These are phyloP conservation scores for Yamadazyma pseudoaaseri DNA, from an alignment of 1,139 yeast species.

Conservation along the genomic window DNA sequence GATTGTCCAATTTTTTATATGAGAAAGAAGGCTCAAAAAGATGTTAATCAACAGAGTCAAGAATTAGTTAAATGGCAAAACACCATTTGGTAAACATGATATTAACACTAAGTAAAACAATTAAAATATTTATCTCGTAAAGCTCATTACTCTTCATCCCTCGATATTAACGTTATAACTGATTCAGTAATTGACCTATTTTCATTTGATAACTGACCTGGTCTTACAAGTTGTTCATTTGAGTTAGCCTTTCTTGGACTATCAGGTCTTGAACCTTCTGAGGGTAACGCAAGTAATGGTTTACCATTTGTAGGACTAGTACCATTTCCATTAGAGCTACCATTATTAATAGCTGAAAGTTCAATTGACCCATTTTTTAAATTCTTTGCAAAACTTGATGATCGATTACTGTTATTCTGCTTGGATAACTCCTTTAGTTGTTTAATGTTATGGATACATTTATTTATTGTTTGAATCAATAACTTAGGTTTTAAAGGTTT, in stretches of 20 bases:
- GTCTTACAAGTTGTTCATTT: slow-evolving; percentile 27
- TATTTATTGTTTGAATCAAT: slow-evolving; percentile 78
- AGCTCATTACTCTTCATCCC: slow-evolving; percentile 2
- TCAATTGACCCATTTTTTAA: slow-evolving; percentile 39
- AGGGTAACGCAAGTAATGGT: slow-evolving; percentile 6
- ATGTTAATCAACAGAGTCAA: slow-evolving; percentile 62
- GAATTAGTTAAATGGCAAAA: slow-evolving; percentile 75
- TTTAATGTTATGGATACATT: slow-evolving; percentile 71
- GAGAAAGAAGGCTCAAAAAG: slow-evolving; percentile 95
- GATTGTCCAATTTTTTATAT: slow-evolving; percentile 98
- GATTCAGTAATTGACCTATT: slow-evolving; percentile 40
- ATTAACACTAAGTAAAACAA: background rate
- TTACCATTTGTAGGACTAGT: slow-evolving; percentile 5
- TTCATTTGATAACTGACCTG: slow-evolving; percentile 30
- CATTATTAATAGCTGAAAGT: slow-evolving; percentile 10
- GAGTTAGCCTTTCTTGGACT: slow-evolving; percentile 26
- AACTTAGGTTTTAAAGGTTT: slow-evolving; percentile 84
- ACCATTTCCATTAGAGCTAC: slow-evolving; percentile 14
- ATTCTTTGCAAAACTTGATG: slow-evolving; percentile 49
- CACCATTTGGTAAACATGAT: slow-evolving; percentile 49
- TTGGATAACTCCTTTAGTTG: slow-evolving; percentile 56
- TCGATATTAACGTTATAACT: slow-evolving; percentile 8
- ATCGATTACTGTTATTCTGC: slow-evolving; percentile 46
- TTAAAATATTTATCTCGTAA: slow-evolving; percentile 2
- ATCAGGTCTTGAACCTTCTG: slow-evolving; percentile 10